Evolutionary conservation across 2,329 filamentous ascomycete species (phyloP).

Genomic region (Neopestalotiopsis sp.): DNA sequence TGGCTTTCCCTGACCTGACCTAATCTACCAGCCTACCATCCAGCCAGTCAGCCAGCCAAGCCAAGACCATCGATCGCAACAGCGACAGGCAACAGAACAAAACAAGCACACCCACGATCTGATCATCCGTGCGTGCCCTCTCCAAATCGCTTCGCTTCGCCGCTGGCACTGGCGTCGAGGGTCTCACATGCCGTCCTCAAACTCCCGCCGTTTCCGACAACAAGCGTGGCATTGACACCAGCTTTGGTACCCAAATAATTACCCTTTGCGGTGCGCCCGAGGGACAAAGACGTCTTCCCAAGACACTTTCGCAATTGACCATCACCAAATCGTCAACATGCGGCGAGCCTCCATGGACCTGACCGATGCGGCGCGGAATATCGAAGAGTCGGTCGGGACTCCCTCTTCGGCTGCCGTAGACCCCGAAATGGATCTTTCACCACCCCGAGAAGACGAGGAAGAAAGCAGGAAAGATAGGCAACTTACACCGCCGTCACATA

Average conservation of each 20-base stretch:
- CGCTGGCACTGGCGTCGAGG: not conserved
- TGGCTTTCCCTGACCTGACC: not conserved
- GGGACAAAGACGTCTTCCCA: conserved; percentile 9
- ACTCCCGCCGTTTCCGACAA: conserved; percentile 15
- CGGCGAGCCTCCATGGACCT: conserved; percentile 47
- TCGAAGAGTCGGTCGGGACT: conserved; percentile 40
- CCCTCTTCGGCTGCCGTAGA: conserved; percentile 34
- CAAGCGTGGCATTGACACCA: not conserved
- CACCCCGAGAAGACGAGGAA: conserved; percentile 41
- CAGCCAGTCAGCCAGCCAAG: not conserved
- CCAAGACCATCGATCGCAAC: not conserved
- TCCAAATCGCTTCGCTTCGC: not conserved
- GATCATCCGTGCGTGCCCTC: not conserved
- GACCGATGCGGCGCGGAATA: conserved; percentile 46
- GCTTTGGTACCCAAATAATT: not conserved
- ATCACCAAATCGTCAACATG: conserved; percentile 38
- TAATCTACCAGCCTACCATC: not conserved
- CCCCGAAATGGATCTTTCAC: conserved; percentile 35
- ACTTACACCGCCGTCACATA: conserved; percentile 73
- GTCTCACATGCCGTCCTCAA: conserved; percentile 12
- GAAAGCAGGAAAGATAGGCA: conserved; percentile 38
- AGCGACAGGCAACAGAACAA: not conserved
- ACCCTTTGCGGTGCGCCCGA: not conserved
- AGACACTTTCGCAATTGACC: not conserved
- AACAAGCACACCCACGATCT: not conserved